phyloP scores from a whole-genome alignment of 352 stramenopile species.

The Pythium myriotylum region DNA sequence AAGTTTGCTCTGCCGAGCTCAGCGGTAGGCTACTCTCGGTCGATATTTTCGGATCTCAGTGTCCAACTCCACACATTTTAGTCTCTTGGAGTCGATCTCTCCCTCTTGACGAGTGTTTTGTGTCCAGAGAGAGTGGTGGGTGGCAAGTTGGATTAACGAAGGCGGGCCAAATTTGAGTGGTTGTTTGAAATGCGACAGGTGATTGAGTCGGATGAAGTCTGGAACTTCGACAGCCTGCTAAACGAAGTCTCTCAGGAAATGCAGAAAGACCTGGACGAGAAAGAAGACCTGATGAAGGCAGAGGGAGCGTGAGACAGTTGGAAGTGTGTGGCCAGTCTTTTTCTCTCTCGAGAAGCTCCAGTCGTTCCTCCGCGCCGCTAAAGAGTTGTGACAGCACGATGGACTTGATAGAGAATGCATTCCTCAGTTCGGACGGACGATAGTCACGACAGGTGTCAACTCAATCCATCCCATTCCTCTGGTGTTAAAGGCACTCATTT shows the following conservation, averaged over 20 bases:
- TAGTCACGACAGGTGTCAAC: background rate
- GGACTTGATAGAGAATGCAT: no score
- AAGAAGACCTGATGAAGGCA: conserved; percentile 62
- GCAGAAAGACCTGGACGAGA: conserved; percentile 78
- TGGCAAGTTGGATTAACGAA: background rate
- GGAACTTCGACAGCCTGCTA: conserved; percentile 76
- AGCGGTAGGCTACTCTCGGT: conserved; percentile 33
- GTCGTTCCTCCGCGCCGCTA: no score
- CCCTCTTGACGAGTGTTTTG: conserved; percentile 64
- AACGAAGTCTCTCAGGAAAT: conserved; percentile 84
- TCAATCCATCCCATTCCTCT: no score
- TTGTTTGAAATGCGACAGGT: conserved; percentile 56
- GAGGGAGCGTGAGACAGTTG: conserved; percentile 25
- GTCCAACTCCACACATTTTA: no score
- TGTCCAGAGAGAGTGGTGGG: conserved; percentile 73
- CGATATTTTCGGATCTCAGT: background rate
- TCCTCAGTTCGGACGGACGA: no score
- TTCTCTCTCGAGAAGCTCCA: no score
- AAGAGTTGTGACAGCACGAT: no score
- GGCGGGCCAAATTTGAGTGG: no score
- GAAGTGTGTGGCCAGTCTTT: background rate
- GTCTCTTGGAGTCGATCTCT: conserved; percentile 65
- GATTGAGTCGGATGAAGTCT: conserved; percentile 62
- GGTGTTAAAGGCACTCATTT: conserved; percentile 40
- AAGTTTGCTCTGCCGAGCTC: conserved; percentile 71